Percentiles rank a stretch among this genome's conserved stretches.
phyloP scores from a whole-genome alignment of 352 stramenopile genomes.

The Plasmopara viticola region DNA sequence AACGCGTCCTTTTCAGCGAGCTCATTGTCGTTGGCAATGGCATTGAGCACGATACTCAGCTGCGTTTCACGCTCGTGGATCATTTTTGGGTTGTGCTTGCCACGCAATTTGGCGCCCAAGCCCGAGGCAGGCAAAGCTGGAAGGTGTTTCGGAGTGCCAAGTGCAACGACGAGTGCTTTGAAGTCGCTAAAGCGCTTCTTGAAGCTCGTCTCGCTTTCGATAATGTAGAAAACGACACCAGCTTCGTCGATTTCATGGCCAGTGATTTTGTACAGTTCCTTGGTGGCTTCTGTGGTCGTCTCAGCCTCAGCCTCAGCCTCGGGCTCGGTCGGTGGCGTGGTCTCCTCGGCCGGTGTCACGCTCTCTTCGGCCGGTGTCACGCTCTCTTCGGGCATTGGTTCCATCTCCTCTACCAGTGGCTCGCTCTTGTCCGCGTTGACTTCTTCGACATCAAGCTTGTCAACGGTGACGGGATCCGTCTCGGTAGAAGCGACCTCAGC shows the following conservation, averaged over 20 bases:
- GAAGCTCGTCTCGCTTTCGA: constrained; percentile 34
- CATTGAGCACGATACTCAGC: constrained; percentile 61
- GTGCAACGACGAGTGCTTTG: constrained; percentile 51
- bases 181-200: constrained; percentile 84
- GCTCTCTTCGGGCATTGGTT: constrained; percentile 3
- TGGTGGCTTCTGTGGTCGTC: constrained; percentile 5
- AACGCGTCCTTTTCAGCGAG: constrained; percentile 45
- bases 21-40: constrained; percentile 42
- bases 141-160: constrained; percentile 29
- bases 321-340: constrained; percentile 5
- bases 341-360: background rate
- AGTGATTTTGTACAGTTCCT: constrained; percentile 37
- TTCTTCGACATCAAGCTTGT: constrained; percentile 6
- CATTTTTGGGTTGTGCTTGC: constrained; percentile 52
- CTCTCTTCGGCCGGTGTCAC: background rate
- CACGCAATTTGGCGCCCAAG: constrained; percentile 41
- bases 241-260: constrained; percentile 56
- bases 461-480: constrained; percentile 7
- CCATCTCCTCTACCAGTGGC: background rate
- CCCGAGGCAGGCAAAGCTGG: constrained; percentile 49
- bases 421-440: constrained; percentile 5
- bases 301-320: constrained; percentile 16
- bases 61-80: constrained; percentile 58
- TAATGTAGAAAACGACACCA: constrained; percentile 64
- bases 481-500: constrained; percentile 8